phyloP scores from a whole-genome alignment of 352 stramenopile species.

The Elongisporangium undulatum region DNA sequence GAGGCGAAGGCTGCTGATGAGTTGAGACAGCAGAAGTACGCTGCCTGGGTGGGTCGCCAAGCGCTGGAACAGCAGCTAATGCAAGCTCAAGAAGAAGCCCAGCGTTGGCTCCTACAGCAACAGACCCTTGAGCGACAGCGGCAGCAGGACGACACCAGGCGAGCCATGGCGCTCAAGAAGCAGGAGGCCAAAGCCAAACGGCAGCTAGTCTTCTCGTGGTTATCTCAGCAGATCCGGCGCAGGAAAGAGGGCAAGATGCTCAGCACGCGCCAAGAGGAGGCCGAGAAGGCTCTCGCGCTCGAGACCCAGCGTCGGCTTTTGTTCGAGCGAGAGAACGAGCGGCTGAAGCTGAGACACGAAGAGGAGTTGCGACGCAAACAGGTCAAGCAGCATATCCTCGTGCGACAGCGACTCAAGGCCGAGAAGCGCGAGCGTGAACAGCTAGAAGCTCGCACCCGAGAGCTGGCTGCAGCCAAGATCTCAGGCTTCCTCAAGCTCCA shows the following conservation, averaged over 20 bases:
- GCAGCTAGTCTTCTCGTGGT: constrained; percentile 11
- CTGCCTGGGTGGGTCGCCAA: neutral
- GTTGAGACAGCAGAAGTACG: neutral
- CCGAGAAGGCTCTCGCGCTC: neutral
- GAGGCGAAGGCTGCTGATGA: neutral
- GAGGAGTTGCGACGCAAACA: constrained; percentile 6
- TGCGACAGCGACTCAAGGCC: constrained; percentile 7
- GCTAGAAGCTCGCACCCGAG: constrained; percentile 10
- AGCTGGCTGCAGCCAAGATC: constrained; percentile 5
- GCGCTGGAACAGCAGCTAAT: neutral
- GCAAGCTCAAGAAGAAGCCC: neutral
- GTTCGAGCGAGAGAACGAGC: constrained; percentile 3
- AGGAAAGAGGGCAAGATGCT: neutral
- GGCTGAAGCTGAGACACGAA: constrained; percentile 1
- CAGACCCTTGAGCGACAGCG: neutral
- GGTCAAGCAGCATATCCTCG: constrained; percentile 8
- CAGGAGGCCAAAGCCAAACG: constrained; percentile 3
- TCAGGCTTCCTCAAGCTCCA: neutral
- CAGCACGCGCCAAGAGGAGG: neutral
- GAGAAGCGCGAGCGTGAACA: constrained; percentile 10
- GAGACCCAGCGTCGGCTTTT: constrained; percentile 3
- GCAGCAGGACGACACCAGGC: neutral
- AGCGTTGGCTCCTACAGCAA: neutral
- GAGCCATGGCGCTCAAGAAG: neutral
- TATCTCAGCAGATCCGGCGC: constrained; percentile 12